phyloP scores from a whole-genome alignment of 1,284 basidiomycete species.

The Volvariella volvacea region DNA sequence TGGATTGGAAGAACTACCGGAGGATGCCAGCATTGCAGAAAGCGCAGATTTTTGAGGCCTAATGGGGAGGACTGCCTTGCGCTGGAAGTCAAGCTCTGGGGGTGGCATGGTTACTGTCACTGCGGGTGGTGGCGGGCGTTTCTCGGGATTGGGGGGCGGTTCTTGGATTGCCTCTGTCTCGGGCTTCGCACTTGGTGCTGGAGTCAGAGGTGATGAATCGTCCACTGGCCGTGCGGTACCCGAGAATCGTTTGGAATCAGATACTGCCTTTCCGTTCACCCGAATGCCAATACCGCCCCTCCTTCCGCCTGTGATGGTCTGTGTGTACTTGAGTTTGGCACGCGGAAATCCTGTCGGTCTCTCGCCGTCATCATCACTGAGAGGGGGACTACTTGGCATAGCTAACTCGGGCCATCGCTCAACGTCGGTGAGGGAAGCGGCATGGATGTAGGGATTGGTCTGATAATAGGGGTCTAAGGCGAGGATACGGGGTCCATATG shows the following conservation, averaged over 20 bases:
- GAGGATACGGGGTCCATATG: conserved; percentile 75
- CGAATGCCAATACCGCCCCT: conserved; percentile 64
- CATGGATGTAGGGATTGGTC: conserved; percentile 75
- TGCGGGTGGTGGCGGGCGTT: background rate
- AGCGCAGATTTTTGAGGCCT: conserved; percentile 50
- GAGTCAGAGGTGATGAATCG: conserved; percentile 18
- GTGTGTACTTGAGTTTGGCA: conserved; percentile 71
- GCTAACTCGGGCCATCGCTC: conserved; percentile 82
- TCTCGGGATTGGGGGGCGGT: conserved; percentile 1
- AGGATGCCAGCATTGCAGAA: conserved; percentile 58
- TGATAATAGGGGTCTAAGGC: conserved; percentile 68
- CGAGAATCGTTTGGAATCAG: conserved; percentile 42
- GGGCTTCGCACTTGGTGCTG: conserved; percentile 6
- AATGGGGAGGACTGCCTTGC: conserved; percentile 38
- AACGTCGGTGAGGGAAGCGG: conserved; percentile 70
- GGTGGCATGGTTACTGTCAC: conserved; percentile 19
- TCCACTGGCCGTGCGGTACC: conserved; percentile 27
- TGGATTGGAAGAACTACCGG: conserved; percentile 61
- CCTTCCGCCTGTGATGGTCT: conserved; percentile 76
- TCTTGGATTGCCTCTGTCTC: conserved; percentile 4
- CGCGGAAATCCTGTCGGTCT: conserved; percentile 48
- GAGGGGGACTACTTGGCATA: conserved; percentile 58
- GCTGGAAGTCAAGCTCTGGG: conserved; percentile 33
- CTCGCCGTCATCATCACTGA: conserved; percentile 60
- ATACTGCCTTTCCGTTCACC: conserved; percentile 49